Conservation (phyloP, 2,329 filamentous ascomycete species). For the Pseudofabraea citricarpa region DNA sequence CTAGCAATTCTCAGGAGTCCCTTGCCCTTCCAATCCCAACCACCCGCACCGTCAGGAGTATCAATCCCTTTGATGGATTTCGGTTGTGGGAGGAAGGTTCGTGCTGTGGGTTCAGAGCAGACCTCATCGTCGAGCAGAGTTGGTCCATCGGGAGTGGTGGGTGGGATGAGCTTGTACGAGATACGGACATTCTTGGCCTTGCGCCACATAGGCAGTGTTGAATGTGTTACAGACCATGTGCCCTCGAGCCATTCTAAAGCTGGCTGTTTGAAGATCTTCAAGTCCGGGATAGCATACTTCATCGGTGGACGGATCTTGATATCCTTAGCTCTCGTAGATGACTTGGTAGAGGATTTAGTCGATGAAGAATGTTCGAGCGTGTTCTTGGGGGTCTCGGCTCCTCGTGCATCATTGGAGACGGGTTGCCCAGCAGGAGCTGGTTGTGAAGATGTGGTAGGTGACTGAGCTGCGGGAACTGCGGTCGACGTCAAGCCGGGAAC, state of each 20-base stretch:
- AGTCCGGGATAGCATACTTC: slow-evolving; percentile 22
- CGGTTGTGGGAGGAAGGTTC: slow-evolving; percentile 38
- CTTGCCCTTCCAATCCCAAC: slow-evolving; percentile 75
- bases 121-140: slow-evolving; percentile 63
- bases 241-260: slow-evolving; percentile 55
- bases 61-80: slow-evolving; percentile 65
- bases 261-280: slow-evolving; percentile 34
- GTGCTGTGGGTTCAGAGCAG: slow-evolving; percentile 51
- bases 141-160: slow-evolving; percentile 19
- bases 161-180: slow-evolving; percentile 57
- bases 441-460: too few relatives aligned
- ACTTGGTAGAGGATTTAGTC: too few relatives aligned
- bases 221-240: slow-evolving; percentile 72
- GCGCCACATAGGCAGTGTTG: slow-evolving; percentile 76
- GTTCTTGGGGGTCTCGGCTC: too few relatives aligned
- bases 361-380: too few relatives aligned
- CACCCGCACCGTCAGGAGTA: slow-evolving; percentile 35
- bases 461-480: too few relatives aligned
- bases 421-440: too few relatives aligned
- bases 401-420: too few relatives aligned
- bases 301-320: slow-evolving; percentile 41
- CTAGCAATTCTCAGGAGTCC: slow-evolving; percentile 68
- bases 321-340: too few relatives aligned
- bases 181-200: slow-evolving; percentile 75
- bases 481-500: too few relatives aligned